phyloP scores from a whole-genome alignment of 2,329 filamentous ascomycete genomes.

The Chaetomiaceae sp. region DNA sequence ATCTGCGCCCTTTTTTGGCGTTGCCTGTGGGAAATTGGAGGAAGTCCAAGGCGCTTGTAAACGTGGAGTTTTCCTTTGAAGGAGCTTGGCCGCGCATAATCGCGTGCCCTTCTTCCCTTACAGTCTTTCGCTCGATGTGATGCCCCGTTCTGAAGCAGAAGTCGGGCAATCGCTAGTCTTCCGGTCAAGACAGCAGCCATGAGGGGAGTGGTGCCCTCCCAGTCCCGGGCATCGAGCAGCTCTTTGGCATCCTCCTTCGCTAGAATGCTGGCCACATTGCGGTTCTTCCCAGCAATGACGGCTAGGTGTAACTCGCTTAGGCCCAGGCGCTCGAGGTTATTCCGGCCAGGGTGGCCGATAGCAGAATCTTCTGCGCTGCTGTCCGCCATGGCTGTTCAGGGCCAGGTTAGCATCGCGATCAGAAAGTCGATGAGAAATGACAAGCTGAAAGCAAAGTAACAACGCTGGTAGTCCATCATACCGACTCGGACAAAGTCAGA shows the following conservation, averaged over 20 bases:
- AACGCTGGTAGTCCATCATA: background rate
- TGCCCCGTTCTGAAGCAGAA: constrained; percentile 7
- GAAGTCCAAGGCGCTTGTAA: constrained; percentile 6
- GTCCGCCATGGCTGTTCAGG: too few species aligned
- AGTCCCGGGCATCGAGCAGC: background rate
- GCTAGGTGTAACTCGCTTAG: constrained; percentile 7
- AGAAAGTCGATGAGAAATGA: background rate
- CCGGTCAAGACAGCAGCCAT: constrained; percentile 16
- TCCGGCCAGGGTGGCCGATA: too few species aligned
- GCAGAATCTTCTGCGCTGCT: too few species aligned
- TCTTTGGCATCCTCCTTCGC: background rate
- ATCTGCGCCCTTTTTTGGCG: background rate
- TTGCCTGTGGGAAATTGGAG: background rate
- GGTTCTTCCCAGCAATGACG: background rate
- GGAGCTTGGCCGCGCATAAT: background rate
- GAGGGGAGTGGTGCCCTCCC: constrained; percentile 4
- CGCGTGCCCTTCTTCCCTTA: background rate
- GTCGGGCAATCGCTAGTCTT: background rate
- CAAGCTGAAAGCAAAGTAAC: too few species aligned
- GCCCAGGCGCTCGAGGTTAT: background rate
- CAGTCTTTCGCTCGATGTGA: constrained; percentile 2
- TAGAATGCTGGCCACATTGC: background rate
- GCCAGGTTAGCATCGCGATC: background rate
- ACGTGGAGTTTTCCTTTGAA: background rate
- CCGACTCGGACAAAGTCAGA: background rate